phyloP scores from a whole-genome alignment of 495 filamentous ascomycete species.

The Immersiella caudata region DNA sequence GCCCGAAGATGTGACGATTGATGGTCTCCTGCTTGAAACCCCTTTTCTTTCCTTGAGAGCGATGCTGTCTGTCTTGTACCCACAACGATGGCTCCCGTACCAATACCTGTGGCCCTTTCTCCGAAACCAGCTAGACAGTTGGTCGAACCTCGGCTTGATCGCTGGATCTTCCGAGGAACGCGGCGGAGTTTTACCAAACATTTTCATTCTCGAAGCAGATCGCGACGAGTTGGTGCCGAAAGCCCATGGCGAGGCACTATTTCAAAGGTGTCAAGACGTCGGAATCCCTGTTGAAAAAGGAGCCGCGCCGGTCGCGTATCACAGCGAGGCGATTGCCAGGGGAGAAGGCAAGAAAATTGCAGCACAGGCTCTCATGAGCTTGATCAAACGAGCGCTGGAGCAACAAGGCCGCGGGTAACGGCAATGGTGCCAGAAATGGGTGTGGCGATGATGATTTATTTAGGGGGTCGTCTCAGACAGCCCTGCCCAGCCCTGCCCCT shows the following conservation, averaged over 20 bases:
- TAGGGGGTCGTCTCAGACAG: neutral
- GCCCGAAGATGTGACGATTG: constrained; percentile 29
- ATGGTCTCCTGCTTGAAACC: constrained; percentile 70
- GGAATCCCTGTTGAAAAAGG: constrained; percentile 43
- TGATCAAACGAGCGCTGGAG: constrained; percentile 26
- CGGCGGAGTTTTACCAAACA: constrained; percentile 32
- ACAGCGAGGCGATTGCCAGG: constrained; percentile 51
- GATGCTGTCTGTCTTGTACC: constrained; percentile 76
- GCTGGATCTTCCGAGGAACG: constrained; percentile 28
- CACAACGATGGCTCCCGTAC: constrained; percentile 82
- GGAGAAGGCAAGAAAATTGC: constrained; percentile 46
- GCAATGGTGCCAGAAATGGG: constrained; percentile 11
- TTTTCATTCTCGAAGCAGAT: constrained; percentile 64
- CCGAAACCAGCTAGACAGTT: constrained; percentile 51
- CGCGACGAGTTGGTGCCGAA: constrained; percentile 70
- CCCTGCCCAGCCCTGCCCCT: constrained; percentile 19
- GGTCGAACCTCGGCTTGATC: constrained; percentile 44
- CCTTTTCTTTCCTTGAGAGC: constrained; percentile 72
- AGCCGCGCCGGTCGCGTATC: constrained; percentile 44
- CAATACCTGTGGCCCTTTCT: constrained; percentile 53
- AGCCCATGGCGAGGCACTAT: constrained; percentile 56
- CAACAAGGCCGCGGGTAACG: constrained; percentile 12
- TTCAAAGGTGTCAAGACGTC: constrained; percentile 45
- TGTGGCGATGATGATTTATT: constrained; percentile 22
- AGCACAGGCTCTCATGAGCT: constrained; percentile 36